phyloP scores from a whole-genome alignment of 345 rosid species.

The Eutrema yunnanense region DNA sequence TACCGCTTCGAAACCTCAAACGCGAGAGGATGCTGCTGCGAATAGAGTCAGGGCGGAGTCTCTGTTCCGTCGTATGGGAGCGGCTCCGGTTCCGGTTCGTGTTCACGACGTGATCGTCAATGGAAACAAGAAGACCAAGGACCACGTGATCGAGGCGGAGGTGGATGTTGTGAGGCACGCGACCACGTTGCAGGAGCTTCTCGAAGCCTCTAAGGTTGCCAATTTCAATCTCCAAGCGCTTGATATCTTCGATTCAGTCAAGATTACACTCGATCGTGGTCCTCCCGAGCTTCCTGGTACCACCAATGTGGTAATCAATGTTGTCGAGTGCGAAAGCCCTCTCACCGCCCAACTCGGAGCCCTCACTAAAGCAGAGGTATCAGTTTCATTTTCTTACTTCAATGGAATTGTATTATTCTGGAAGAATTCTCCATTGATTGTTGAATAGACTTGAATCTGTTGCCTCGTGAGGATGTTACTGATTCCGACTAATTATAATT shows the following conservation, averaged over 20 bases:
- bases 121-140: conserved; percentile 82
- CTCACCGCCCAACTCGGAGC: conserved; percentile 60
- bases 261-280: conserved; percentile 71
- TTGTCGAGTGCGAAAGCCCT: conserved; percentile 57
- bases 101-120: conserved; percentile 81
- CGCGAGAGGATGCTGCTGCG: conserved; percentile 27
- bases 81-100: conserved; percentile 51
- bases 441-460: conserved; percentile 2
- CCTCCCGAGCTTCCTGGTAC: conserved; percentile 94
- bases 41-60: conserved; percentile 34
- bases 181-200: conserved; percentile 63
- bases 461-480: not conserved
- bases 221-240: conserved; percentile 60
- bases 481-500: not conserved
- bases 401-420: not conserved
- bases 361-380: conserved; percentile 73
- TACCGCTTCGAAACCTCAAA: conserved; percentile 7
- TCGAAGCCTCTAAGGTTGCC: conserved; percentile 51
- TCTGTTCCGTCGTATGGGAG: conserved; percentile 46
- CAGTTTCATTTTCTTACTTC: not conserved
- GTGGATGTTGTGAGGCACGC: conserved; percentile 51
- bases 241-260: conserved; percentile 74
- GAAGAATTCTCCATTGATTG: conserved; percentile 3
- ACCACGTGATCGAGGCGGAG: conserved; percentile 63
- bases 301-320: conserved; percentile 63